These are phyloP conservation scores for Achaetomiella virescens DNA, from an alignment of 495 filamentous ascomycete species.

Conservation along the genomic window DNA sequence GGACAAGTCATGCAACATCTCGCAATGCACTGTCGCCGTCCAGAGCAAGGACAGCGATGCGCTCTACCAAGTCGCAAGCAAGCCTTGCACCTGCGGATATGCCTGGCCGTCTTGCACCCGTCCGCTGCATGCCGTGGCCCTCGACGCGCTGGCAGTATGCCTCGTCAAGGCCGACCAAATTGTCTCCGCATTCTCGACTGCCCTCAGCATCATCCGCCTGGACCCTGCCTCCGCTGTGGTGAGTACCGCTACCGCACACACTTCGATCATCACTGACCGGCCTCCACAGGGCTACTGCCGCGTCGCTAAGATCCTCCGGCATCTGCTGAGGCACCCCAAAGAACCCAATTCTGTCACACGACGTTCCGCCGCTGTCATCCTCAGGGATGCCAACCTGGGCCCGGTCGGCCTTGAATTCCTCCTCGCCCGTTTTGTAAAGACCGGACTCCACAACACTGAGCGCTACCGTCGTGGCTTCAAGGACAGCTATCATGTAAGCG, in stretches of 20 bases:
- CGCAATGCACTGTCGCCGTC: conserved; percentile 17
- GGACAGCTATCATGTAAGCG: conserved; percentile 14
- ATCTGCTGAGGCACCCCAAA: conserved; percentile 6
- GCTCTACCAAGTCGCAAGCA: neutral
- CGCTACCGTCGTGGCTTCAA: conserved; percentile 6
- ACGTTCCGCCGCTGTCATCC: conserved; percentile 6
- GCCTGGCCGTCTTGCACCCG: conserved; percentile 20
- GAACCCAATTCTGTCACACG: neutral
- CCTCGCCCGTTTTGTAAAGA: conserved; percentile 13
- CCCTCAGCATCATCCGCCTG: conserved; percentile 22
- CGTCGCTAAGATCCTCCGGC: conserved; percentile 18
- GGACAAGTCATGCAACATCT: conserved; percentile 26
- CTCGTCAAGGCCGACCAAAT: conserved; percentile 12
- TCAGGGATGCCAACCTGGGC: conserved; percentile 3
- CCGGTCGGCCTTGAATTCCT: conserved; percentile 6
- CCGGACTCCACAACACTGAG: conserved; percentile 11
- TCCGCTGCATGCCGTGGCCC: conserved; percentile 14
- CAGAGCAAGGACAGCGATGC: conserved; percentile 7
- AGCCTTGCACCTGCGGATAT: conserved; percentile 23
- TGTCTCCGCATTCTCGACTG: conserved; percentile 22
- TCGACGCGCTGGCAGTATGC: conserved; percentile 20
- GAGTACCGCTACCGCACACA: neutral
- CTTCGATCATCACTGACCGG: neutral
- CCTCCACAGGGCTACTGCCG: conserved; percentile 25
- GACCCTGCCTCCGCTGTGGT: conserved; percentile 17